phyloP scores from a whole-genome alignment of 495 filamentous ascomycete genomes.

The Tuber borchii region DNA sequence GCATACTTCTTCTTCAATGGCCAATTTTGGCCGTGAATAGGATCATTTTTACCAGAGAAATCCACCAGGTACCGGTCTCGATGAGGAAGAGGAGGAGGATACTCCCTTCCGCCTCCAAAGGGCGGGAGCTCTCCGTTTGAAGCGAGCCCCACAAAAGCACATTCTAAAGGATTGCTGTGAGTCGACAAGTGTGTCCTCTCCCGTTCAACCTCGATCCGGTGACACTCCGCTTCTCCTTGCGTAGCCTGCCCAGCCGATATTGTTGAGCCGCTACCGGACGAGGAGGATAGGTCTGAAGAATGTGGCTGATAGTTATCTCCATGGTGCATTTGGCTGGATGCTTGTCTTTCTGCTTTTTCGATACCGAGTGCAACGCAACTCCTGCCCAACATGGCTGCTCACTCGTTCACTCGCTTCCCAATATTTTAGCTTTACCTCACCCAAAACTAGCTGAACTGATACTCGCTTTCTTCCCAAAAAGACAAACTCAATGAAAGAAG shows the following conservation, averaged over 20 bases:
- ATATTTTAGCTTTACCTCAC: background rate
- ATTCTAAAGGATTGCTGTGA: constrained; percentile 22
- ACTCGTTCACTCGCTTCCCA: background rate
- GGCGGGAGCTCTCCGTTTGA: constrained; percentile 43
- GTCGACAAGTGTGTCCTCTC: constrained; percentile 20
- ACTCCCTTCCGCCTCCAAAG: constrained; percentile 70
- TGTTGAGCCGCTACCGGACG: constrained; percentile 4
- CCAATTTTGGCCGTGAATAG: constrained; percentile 80
- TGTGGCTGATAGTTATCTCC: constrained; percentile 6
- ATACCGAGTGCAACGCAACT: constrained; percentile 18
- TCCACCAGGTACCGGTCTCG: constrained; percentile 83
- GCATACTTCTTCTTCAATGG: constrained; percentile 65
- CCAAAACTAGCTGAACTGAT: background rate
- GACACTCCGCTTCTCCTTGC: constrained; percentile 8
- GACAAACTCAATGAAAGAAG: background rate
- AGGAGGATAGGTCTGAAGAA: constrained; percentile 6
- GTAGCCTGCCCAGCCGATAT: constrained; percentile 12
- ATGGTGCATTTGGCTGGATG: constrained; percentile 8
- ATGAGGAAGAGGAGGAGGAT: constrained; percentile 64
- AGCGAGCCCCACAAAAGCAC: constrained; percentile 9
- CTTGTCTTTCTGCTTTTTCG: constrained; percentile 23
- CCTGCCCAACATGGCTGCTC: constrained; percentile 10
- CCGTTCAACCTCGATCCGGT: constrained; percentile 18
- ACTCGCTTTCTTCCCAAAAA: background rate
- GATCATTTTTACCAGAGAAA: constrained; percentile 72